These are phyloP conservation scores for Lanmaoa rubissima DNA, from an alignment of 768 basidiomycete genomes.

Conservation along the genomic window DNA sequence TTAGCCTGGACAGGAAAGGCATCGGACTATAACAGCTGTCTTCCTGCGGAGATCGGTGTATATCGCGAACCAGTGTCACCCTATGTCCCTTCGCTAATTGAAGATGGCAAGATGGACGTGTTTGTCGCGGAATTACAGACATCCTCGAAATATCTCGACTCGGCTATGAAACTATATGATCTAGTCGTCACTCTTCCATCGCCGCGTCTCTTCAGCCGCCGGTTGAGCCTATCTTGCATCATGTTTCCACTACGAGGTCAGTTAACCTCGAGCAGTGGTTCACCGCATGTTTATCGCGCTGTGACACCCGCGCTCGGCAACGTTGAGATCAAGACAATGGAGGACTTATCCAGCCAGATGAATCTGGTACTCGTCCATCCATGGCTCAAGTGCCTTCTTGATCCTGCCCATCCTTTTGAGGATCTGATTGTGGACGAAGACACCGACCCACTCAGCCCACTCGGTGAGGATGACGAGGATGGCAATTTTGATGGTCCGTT, in stretches of 20 bases:
- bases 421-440: neutral
- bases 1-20: too few species aligned
- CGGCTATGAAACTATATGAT: neutral
- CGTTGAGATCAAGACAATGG: neutral
- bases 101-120: neutral
- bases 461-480: neutral
- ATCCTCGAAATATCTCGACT: neutral
- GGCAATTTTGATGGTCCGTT: neutral
- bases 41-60: too few species aligned
- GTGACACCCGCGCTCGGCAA: too few species aligned
- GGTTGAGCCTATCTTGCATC: too few species aligned
- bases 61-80: neutral
- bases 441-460: neutral
- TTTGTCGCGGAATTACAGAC: neutral
- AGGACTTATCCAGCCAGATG: neutral
- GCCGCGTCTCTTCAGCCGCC: neutral
- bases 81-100: neutral
- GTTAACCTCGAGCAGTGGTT: too few species aligned
- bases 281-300: too few species aligned
- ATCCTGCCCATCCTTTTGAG: neutral
- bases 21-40: too few species aligned
- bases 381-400: neutral
- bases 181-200: neutral
- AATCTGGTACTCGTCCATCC: neutral
- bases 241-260: too few species aligned